Conservation (phyloP, 2,329 filamentous ascomycete species). For the Cercospora nicotianae region DNA sequence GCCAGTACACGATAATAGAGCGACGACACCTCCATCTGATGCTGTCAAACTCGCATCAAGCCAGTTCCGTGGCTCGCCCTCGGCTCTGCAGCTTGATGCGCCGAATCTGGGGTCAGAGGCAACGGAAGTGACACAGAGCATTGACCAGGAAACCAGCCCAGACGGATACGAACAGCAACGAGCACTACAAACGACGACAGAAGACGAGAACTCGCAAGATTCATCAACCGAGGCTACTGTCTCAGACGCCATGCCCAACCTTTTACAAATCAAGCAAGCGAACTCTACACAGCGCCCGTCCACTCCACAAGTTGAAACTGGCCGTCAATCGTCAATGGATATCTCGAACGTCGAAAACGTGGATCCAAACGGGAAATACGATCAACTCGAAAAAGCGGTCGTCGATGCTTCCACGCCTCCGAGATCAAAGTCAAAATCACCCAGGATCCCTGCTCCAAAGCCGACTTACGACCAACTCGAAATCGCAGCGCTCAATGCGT, state of each 20-base stretch:
- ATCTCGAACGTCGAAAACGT: constrained; percentile 1
- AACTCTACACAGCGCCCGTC: not conserved
- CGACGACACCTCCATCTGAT: constrained; percentile 22
- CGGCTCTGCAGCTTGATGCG: constrained; percentile 6
- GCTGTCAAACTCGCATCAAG: constrained; percentile 17
- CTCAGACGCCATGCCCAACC: constrained; percentile 1
- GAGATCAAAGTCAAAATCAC: constrained; percentile 14
- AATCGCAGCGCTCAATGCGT: constrained; percentile 28
- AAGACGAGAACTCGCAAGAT: not conserved
- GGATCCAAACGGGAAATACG: constrained; percentile 19
- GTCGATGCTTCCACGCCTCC: constrained; percentile 27
- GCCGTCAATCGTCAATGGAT: not conserved
- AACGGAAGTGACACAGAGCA: not conserved
- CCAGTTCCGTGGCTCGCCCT: constrained; percentile 12
- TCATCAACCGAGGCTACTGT: not conserved
- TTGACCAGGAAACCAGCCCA: not conserved
- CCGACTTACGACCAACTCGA: constrained; percentile 32
- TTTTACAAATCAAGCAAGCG: not conserved
- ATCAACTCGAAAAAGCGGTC: constrained; percentile 29
- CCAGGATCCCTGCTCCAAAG: constrained; percentile 16
- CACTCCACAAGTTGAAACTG: not conserved
- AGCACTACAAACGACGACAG: not conserved
- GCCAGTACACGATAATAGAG: constrained; percentile 24
- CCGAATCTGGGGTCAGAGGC: not conserved
- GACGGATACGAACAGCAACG: not conserved